Evolutionary conservation across 2,329 filamentous ascomycete species (phyloP).

Genomic region (Talaromyces sp.): DNA sequence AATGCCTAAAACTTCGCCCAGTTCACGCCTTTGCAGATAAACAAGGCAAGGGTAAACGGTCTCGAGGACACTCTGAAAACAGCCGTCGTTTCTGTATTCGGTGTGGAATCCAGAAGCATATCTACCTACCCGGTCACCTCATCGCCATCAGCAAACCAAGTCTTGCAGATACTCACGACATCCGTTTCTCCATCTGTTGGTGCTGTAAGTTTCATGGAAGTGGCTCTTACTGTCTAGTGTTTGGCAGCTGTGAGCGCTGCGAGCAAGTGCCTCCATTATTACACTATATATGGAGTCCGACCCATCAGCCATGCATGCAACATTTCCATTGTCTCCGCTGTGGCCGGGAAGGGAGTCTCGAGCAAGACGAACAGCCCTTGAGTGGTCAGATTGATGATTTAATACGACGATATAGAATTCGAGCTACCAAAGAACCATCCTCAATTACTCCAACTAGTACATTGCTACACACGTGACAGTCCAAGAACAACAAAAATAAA

Average conservation of each 20-base stretch:
- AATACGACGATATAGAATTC: slow-evolving; percentile 2
- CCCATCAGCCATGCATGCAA: slow-evolving; percentile 11
- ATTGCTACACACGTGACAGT: background rate
- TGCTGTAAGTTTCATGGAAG: slow-evolving; percentile 11
- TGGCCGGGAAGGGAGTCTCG: slow-evolving; percentile 5
- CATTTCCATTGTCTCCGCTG: slow-evolving; percentile 8
- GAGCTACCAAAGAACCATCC: background rate
- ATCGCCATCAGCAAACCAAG: slow-evolving; percentile 2
- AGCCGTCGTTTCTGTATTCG: slow-evolving; percentile 15
- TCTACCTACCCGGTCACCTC: slow-evolving; percentile 11
- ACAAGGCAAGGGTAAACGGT: slow-evolving; percentile 7
- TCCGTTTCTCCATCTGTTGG: slow-evolving; percentile 9
- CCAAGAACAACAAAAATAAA: background rate
- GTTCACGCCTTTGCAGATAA: slow-evolving; percentile 8
- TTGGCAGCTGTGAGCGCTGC: slow-evolving; percentile 12
- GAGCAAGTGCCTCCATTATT: slow-evolving; percentile 2
- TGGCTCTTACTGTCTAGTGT: slow-evolving; percentile 9
- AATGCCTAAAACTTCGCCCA: slow-evolving; percentile 15
- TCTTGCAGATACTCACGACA: background rate
- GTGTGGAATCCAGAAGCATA: slow-evolving; percentile 15
- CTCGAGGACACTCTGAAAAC: slow-evolving; percentile 10
- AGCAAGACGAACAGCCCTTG: background rate
- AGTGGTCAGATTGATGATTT: slow-evolving; percentile 14
- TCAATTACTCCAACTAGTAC: background rate
- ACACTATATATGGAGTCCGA: slow-evolving; percentile 14